Conservation (phyloP, 1,284 basidiomycete species). For the Leccinum solheimii region DNA sequence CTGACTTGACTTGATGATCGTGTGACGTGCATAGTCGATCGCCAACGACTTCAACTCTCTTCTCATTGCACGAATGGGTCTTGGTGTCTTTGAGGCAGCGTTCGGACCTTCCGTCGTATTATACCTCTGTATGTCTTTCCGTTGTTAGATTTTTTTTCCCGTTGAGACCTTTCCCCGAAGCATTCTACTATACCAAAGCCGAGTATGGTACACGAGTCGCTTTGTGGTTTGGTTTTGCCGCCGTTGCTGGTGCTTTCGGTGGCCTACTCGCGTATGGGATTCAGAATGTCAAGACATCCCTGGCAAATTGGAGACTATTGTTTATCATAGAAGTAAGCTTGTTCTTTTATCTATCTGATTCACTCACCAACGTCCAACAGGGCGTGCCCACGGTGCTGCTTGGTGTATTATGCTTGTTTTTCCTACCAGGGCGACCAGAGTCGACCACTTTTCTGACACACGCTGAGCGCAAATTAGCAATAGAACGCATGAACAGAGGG, state of each 20-base stretch:
- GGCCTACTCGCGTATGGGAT: constrained; percentile 74
- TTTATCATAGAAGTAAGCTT: constrained; percentile 71
- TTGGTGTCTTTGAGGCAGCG: constrained; percentile 62
- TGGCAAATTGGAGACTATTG: constrained; percentile 65
- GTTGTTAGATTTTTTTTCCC: not conserved
- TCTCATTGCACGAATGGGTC: constrained; percentile 56
- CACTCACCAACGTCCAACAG: constrained; percentile 30
- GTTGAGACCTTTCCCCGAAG: constrained; percentile 35
- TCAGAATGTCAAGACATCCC: constrained; percentile 49
- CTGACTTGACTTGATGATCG: not conserved
- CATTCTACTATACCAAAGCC: constrained; percentile 72
- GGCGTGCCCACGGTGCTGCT: constrained; percentile 69
- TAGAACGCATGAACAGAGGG: constrained; percentile 74
- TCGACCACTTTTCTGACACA: constrained; percentile 70
- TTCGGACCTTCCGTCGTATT: constrained; percentile 45
- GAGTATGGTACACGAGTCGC: constrained; percentile 75
- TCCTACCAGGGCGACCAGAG: constrained; percentile 79
- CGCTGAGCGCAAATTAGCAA: constrained; percentile 69
- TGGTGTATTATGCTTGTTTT: constrained; percentile 61
- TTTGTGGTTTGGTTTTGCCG: constrained; percentile 78
- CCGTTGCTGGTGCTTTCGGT: constrained; percentile 77
- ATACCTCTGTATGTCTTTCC: constrained; percentile 59
- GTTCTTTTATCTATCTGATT: not conserved
- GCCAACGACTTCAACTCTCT: constrained; percentile 59
- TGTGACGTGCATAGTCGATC: constrained; percentile 45